Conservation (phyloP, 2,329 filamentous ascomycete species). For the Aspergillus vadensis region DNA sequence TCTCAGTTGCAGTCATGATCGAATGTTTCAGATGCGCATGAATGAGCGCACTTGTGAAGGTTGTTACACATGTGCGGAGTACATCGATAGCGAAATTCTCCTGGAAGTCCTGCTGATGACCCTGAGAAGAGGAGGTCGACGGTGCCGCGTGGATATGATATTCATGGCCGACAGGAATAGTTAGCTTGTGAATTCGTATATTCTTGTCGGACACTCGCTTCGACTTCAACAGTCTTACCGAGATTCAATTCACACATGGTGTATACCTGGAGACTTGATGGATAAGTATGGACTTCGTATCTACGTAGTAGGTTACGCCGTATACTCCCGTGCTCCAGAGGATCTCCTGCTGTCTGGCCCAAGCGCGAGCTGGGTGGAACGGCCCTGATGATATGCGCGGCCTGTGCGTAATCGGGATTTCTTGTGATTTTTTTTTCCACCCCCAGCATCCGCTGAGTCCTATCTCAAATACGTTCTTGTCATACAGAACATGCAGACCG, state of each 20-base stretch:
- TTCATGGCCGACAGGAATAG: background rate
- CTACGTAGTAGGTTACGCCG: background rate
- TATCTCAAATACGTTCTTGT: background rate
- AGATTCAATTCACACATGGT: background rate
- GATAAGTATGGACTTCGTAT: background rate
- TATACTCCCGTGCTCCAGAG: background rate
- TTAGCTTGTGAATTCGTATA: no score
- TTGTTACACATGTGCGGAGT: background rate
- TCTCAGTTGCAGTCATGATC: background rate
- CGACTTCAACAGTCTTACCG: background rate
- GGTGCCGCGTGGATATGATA: background rate
- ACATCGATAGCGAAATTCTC: background rate
- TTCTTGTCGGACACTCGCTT: no score
- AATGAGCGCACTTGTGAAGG: background rate
- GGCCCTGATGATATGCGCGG: slow-evolving; percentile 11
- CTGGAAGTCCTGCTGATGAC: background rate
- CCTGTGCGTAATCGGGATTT: slow-evolving; percentile 7
- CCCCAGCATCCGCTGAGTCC: background rate
- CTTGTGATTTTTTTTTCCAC: background rate
- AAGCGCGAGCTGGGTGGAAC: slow-evolving; percentile 18
- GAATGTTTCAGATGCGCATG: background rate
- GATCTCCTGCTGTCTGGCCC: slow-evolving; percentile 10
- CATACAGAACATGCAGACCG: slow-evolving; percentile 18
- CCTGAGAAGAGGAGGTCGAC: background rate
- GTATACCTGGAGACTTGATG: no score